Conservation (phyloP, 73 alveolate species). For the Paramecium octaurelia region DNA sequence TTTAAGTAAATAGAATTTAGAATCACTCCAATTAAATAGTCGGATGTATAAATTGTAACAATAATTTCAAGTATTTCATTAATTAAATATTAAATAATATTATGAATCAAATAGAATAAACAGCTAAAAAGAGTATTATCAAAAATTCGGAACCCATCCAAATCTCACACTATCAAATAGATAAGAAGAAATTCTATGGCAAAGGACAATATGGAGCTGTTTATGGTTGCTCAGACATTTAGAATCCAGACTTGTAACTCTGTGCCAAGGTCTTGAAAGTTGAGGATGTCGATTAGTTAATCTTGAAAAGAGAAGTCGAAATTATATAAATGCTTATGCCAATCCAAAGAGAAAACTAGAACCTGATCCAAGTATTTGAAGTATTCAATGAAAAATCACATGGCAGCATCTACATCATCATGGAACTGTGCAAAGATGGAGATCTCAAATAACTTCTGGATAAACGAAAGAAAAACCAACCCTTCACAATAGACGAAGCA, state of each 20-base stretch:
- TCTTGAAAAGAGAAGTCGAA: constrained; percentile 3
- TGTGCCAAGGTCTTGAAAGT: not conserved
- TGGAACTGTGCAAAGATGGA: constrained; percentile 10
- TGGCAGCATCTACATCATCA: not conserved
- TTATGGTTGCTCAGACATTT: not conserved
- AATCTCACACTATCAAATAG: not conserved
- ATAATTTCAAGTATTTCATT: not conserved
- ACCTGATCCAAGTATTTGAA: not conserved
- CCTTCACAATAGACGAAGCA: constrained; percentile 38
- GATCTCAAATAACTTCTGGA: constrained; percentile 5
- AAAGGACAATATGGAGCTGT: constrained; percentile 44
- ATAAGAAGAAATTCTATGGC: not conserved
- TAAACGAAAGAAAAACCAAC: not conserved
- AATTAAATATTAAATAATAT: not conserved
- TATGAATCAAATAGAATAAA: not conserved
- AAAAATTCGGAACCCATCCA: not conserved
- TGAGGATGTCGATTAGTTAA: not conserved
- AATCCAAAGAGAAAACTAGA: not conserved
- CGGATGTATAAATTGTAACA: not conserved
- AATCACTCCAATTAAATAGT: not conserved
- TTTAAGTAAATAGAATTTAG: not conserved
- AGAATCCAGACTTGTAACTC: not conserved
- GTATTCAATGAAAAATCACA: not conserved
- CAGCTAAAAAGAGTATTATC: not conserved
- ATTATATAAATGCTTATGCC: not conserved